A percentile compares a stretch with the other conserved stretches of the same genome.
Evolutionary conservation across 2,329 filamentous ascomycete species (phyloP).

Genomic region (Pseudogymnoascus sp.): DNA sequence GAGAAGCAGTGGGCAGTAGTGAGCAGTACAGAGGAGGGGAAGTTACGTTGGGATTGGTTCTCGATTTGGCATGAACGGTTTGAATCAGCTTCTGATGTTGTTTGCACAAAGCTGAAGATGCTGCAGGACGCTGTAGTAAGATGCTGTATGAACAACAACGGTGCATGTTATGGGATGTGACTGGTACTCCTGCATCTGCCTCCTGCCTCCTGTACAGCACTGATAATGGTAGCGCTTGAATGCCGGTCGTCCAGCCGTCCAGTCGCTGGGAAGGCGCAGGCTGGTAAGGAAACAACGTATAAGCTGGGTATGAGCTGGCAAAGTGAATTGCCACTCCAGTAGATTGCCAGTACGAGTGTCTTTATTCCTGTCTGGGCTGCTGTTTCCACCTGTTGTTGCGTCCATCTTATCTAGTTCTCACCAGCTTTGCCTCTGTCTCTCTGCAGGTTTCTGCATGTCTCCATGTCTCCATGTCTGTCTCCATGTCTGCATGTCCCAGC

Average conservation of each 20-base stretch:
- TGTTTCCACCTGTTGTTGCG: constrained; percentile 1
- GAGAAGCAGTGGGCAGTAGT: neutral
- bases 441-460: neutral
- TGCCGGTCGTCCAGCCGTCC: neutral
- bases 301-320: constrained; percentile 6
- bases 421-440: neutral
- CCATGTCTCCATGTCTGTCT: neutral
- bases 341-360: neutral
- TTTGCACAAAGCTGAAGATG: constrained; percentile 8
- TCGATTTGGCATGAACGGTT: neutral
- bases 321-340: constrained; percentile 6
- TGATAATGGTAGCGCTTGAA: neutral
- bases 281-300: neutral
- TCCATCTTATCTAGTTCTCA: constrained; percentile 2
- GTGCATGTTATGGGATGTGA: constrained; percentile 4
- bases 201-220: neutral
- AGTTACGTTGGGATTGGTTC: neutral
- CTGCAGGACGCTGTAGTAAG: neutral
- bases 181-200: neutral
- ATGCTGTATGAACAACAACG: constrained; percentile 9
- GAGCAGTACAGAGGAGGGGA: neutral
- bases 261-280: neutral
- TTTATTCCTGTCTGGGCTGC: neutral
- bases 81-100: constrained; percentile 3
- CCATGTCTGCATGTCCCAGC: neutral